Evolutionary conservation across 2,329 filamentous ascomycete genomes (phyloP).

Genomic region (Samsoniella hepiali): DNA sequence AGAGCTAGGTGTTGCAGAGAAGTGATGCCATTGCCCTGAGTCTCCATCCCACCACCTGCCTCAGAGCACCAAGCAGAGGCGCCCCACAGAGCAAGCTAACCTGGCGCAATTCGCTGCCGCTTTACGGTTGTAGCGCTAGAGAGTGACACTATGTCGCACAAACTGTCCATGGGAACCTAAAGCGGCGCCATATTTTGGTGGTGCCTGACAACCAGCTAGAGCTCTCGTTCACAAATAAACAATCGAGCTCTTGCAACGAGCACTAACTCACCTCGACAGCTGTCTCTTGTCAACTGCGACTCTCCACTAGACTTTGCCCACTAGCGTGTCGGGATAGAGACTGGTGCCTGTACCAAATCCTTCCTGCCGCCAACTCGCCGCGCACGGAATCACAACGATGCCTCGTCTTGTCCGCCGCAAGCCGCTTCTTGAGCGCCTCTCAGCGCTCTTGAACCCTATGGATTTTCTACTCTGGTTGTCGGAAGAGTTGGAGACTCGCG

Average conservation of each 20-base stretch:
- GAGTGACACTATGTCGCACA: background rate
- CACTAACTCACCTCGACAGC: background rate
- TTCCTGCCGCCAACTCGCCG: background rate
- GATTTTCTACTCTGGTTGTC: conserved; percentile 89
- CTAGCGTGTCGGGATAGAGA: background rate
- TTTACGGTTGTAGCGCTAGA: background rate
- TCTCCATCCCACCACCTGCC: background rate
- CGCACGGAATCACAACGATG: conserved; percentile 38
- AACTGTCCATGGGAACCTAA: background rate
- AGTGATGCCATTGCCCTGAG: conserved; percentile 2
- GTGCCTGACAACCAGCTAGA: conserved; percentile 14
- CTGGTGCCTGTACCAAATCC: background rate
- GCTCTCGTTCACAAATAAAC: conserved; percentile 16
- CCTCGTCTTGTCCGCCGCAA: conserved; percentile 79
- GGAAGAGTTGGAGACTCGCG: conserved; percentile 86
- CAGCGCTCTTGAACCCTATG: conserved; percentile 76
- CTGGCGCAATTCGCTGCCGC: background rate
- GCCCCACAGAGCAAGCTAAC: conserved; percentile 1
- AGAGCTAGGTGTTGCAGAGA: background rate
- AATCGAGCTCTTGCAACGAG: conserved; percentile 6
- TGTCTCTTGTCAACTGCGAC: background rate
- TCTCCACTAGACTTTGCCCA: background rate
- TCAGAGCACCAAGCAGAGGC: background rate
- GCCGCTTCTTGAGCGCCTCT: conserved; percentile 77
- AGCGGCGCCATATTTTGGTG: conserved; percentile 1